Evolutionary conservation across 495 filamentous ascomycete genomes (phyloP), one percentile per base, ranked within the genome.

Genomic region (Letharia columbiana): DNA sequence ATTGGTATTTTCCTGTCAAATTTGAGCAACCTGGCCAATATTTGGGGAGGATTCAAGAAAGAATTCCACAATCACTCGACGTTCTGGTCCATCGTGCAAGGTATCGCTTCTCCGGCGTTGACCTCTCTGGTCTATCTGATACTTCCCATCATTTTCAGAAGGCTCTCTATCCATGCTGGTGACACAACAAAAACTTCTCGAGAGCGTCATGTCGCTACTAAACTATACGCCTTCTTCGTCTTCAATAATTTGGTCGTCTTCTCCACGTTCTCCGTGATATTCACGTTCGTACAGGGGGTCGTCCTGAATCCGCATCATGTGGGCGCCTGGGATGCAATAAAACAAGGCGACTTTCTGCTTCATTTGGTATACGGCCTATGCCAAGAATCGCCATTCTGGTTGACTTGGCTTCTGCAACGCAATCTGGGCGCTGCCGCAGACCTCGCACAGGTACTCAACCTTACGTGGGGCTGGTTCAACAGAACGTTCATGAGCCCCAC

Each of bases 201-300:
- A 44, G 94, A 98, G 70, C 84, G 91, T n/a, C 92, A 98, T 74
- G 94, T 98, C 68, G 83, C 92, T 39, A 84, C 85, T 61, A 94
- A 96, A 73, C 82, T 99, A 3, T 99, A 96, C 75, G 81, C 91
- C 18, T 99, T 99, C 77, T 98, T 98, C 77, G 85, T 98, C 58
- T 90, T 99, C 83, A 99, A 99, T 80, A 97, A 98, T 73, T 77
- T 98, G 58, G 76, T 98, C 70, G 86, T 98, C 66, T 97, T 97
- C 78, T 95, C 92, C 28, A 77, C 96, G 23, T 99, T 99, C 76
- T 82, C 83, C 2, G 86, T 89, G 18, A 75, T 90, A 13, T 96
- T 90, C 87, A 80, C 76, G 4, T 91, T 91, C 70, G 77, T 90
- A 18, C 71, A 85, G 0, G 80, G 77, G 11, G 86, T 94, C 62